Conservation (phyloP, 495 filamentous ascomycete genomes). For the Astrothelium macrocarpum region DNA sequence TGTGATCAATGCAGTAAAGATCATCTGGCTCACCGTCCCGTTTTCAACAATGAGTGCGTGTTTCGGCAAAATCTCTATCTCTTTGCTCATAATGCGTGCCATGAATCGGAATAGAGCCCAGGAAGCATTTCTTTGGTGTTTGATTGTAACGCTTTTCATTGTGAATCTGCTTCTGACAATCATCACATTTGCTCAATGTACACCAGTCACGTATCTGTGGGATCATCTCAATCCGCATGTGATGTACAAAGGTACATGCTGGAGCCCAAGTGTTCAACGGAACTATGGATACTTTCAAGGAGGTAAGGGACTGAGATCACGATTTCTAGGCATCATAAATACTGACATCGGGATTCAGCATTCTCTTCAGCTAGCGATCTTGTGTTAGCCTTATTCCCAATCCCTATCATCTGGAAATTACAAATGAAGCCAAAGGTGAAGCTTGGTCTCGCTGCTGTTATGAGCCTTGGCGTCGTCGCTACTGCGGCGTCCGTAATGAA, state of each 20-base stretch:
- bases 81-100: background rate
- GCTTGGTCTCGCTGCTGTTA: background rate
- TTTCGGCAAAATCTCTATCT: slow-evolving; percentile 1
- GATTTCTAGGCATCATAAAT: background rate
- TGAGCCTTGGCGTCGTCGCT: background rate
- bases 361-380: background rate
- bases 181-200: background rate
- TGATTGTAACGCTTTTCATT: background rate
- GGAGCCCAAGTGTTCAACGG: background rate
- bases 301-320: background rate
- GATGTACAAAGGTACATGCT: background rate
- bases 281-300: background rate
- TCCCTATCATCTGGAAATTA: background rate
- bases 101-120: background rate
- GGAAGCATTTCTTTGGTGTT: background rate
- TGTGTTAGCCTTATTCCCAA: background rate
- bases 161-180: slow-evolving; percentile 1
- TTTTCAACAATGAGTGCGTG: background rate
- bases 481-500: background rate
- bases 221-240: background rate
- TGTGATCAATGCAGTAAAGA: background rate
- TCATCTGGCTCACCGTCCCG: background rate
- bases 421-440: background rate
- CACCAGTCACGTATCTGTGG: background rate
- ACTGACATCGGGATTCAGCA: background rate